Evolutionary conservation across 768 basidiomycete species (phyloP).

Genomic region (Trametes sanguinea): DNA sequence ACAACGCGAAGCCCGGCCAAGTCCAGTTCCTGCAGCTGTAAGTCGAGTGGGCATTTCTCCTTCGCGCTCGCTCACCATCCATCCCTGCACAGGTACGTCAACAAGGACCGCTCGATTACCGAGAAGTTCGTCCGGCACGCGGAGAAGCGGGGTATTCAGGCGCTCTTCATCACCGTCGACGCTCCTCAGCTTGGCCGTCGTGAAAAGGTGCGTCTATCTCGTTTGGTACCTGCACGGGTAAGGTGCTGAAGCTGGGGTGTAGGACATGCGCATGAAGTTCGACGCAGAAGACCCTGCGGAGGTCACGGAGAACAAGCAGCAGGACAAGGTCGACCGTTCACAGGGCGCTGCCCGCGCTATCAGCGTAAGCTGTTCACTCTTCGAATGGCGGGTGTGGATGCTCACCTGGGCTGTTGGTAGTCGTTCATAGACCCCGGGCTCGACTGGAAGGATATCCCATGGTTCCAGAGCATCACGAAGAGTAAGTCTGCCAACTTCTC

Average conservation of each 20-base stretch:
- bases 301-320: conserved; percentile 50
- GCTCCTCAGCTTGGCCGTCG: conserved; percentile 94
- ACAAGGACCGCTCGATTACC: conserved; percentile 79
- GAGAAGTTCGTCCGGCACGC: conserved; percentile 88
- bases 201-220: conserved; percentile 58
- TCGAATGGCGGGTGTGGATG: not conserved
- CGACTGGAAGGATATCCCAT: conserved; percentile 82
- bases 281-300: conserved; percentile 73
- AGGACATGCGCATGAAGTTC: conserved; percentile 97
- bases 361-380: conserved; percentile 51
- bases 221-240: not conserved
- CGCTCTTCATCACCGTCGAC: conserved; percentile 95
- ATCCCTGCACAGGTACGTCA: conserved; percentile 12
- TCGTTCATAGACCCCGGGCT: conserved; percentile 95
- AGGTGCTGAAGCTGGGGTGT: not conserved
- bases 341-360: conserved; percentile 96
- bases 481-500: conserved; percentile 33
- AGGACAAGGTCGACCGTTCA: conserved; percentile 67
- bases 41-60: not conserved
- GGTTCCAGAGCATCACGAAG: conserved; percentile 60
- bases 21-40: conserved; percentile 85
- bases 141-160: conserved; percentile 88
- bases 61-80: not conserved
- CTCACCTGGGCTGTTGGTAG: conserved; percentile 35
- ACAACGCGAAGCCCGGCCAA: conserved; percentile 78